Conservation (phyloP, 768 basidiomycete species). For the Hypsizygus marmoreus region DNA sequence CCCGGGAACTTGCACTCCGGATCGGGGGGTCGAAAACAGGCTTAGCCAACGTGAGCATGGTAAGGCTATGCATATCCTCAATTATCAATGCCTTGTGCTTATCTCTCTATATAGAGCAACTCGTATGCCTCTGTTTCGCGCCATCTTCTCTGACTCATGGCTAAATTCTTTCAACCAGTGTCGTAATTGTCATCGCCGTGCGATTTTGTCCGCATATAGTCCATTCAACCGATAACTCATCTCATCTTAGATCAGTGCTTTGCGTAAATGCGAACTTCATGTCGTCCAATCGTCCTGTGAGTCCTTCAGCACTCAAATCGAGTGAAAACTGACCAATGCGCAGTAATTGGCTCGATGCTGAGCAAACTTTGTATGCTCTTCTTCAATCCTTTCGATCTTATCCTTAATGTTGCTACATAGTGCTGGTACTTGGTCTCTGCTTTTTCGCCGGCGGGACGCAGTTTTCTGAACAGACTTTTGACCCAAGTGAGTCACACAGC, state of each 20-base stretch:
- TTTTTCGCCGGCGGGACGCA: slow-evolving; percentile 81
- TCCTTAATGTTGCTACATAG: slow-evolving; percentile 33
- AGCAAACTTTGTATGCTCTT: slow-evolving; percentile 62
- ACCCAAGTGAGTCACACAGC: slow-evolving; percentile 66
- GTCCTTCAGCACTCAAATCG: slow-evolving; percentile 21
- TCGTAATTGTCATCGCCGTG: slow-evolving; percentile 74
- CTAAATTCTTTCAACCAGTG: slow-evolving; percentile 42
- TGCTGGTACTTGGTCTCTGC: slow-evolving; percentile 83
- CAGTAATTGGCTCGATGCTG: slow-evolving; percentile 82
- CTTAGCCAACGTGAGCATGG: slow-evolving; percentile 80
- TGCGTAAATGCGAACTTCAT: slow-evolving; percentile 77
- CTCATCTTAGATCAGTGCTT: slow-evolving; percentile 64
- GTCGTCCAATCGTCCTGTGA: slow-evolving; percentile 81
- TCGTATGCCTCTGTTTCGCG: slow-evolving; percentile 45
- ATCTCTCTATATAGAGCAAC: slow-evolving; percentile 52
- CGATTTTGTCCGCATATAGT: slow-evolving; percentile 23
- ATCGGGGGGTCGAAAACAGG: slow-evolving; percentile 80
- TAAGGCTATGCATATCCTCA: slow-evolving; percentile 30
- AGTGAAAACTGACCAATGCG: slow-evolving; percentile 6
- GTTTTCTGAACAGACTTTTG: slow-evolving; percentile 80
- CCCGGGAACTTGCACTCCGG: slow-evolving; percentile 69
- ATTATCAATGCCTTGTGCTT: slow-evolving; percentile 3
- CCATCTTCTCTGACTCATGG: slow-evolving; percentile 4
- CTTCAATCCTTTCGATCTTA: background rate
- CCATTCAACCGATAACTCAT: background rate